Conservation (phyloP, 176 grass and related monocot species). For the Oryza meridionalis region DNA sequence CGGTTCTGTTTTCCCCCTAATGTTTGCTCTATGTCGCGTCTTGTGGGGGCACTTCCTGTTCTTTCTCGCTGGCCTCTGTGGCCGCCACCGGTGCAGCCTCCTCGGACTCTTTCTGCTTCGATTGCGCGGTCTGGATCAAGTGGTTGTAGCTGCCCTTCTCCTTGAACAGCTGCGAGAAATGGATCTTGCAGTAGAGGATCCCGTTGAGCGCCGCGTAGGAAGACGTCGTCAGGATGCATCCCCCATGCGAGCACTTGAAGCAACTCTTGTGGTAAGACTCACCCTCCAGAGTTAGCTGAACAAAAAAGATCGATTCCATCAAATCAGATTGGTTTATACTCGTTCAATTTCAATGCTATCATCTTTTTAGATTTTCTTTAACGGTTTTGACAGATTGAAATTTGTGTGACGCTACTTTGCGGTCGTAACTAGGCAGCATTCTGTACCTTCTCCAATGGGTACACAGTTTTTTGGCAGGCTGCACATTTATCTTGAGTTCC, state of each 20-base stretch:
- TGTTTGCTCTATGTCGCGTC: conserved; percentile 37
- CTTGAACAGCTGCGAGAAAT: conserved; percentile 95
- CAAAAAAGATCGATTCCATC: background rate
- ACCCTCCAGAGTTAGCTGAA: conserved; percentile 76
- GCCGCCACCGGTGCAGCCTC: conserved; percentile 27
- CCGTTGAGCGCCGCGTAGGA: conserved; percentile 83
- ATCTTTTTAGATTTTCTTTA: background rate
- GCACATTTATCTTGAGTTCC: conserved; percentile 96
- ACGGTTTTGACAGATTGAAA: background rate
- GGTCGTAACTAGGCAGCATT: background rate
- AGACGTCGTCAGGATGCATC: conserved; percentile 81
- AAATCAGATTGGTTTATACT: background rate
- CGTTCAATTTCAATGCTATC: too few species aligned
- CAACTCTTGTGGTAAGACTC: conserved; percentile 91
- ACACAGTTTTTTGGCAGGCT: conserved; percentile 90
- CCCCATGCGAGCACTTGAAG: conserved; percentile 92
- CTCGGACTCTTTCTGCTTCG: conserved; percentile 51
- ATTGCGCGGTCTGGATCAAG: conserved; percentile 66
- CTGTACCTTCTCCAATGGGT: conserved; percentile 89
- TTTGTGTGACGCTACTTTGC: background rate
- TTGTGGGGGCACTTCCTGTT: conserved; percentile 29
- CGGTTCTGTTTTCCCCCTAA: conserved; percentile 14
- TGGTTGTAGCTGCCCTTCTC: conserved; percentile 97
- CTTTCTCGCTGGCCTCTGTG: background rate
- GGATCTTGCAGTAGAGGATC: conserved; percentile 93